Evolutionary conservation across 2,329 filamentous ascomycete species (phyloP), one percentile per base, ranked within the genome.

Genomic region (Ascochyta viciae-villosae): DNA sequence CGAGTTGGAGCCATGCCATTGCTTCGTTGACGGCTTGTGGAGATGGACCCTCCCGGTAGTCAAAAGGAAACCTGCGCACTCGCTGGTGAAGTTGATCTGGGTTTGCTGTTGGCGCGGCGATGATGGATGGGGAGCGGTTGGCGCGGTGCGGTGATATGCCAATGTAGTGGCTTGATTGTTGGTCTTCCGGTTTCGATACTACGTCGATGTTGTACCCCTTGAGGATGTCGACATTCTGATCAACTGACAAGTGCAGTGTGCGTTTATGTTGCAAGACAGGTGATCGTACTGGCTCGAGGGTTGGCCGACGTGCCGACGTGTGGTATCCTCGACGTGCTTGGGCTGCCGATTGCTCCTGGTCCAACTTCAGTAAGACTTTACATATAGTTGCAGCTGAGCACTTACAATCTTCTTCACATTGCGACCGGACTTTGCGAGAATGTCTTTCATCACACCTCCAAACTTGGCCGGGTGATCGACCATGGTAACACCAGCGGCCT

Each of bases 381-480:
- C 7, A 7, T 2, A 19, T 8, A 2, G 26, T 10, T 23, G 31
- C 22, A 19, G 38, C 19, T 37, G 16, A 23, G 16, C 13, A 58
- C 73, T 61, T 63, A 75, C 74, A 47, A 76, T 78, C 57, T 76
- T 76, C 52, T 68, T 65, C 29, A 80, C 72, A 50, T 75, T 70
- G 54, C 77, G 62, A 60, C 76, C 78, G 43, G 74, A 74, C 34
- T 77, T 75, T 15, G 73, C 75, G 4, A 92, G 76, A 13, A 90
- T 77, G 3, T 77, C 76, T 71, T 87, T 89, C 81, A 93, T 85
- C 0, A 85, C 84, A 19, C 82, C 60, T 9, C 90, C 90, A 58
- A 94, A 89, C 59, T 89, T 87, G 44, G 89, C 87, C 0, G 90
- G 90, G 67, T 93, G 90, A 57, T 90, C 85, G 3, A 92, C 87